A percentile compares a stretch with the other conserved stretches of the same genome.
phyloP scores from a whole-genome alignment of 805 yeast genomes.

The Kodamaea fukazawae region DNA sequence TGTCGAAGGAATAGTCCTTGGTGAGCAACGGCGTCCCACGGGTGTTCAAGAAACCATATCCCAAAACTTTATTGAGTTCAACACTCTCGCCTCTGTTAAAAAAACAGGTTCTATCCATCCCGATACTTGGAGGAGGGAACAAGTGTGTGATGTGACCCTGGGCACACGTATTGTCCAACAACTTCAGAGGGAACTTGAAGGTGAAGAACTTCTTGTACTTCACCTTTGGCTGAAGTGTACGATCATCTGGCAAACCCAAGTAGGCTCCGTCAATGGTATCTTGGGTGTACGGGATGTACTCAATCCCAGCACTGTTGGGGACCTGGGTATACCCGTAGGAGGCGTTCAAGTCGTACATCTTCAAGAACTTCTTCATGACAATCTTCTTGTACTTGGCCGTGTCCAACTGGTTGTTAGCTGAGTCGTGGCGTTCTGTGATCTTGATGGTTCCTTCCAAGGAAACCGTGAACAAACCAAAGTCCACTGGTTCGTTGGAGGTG shows the following conservation, averaged over 20 bases:
- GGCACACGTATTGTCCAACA: slow-evolving; percentile 52
- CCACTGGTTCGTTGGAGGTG: slow-evolving; percentile 41
- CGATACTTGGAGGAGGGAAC: slow-evolving; percentile 44
- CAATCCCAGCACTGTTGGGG: slow-evolving; percentile 51
- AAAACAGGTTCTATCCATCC: slow-evolving; percentile 39
- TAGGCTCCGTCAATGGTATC: slow-evolving; percentile 47
- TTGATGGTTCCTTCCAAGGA: slow-evolving; percentile 35
- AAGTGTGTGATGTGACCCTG: slow-evolving; percentile 39
- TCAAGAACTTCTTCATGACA: slow-evolving; percentile 48
- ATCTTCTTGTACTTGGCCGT: slow-evolving; percentile 25
- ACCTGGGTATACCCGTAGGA: slow-evolving; percentile 49
- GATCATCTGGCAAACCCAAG: slow-evolving; percentile 48
- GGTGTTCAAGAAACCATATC: slow-evolving; percentile 52
- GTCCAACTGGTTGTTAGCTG: slow-evolving; percentile 11
- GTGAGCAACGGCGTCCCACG: slow-evolving; percentile 54
- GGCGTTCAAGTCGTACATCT: slow-evolving; percentile 62
- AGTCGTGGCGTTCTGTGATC: slow-evolving; percentile 22
- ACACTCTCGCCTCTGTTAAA: slow-evolving; percentile 32
- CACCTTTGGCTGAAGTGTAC: slow-evolving; percentile 47
- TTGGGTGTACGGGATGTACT: slow-evolving; percentile 40
- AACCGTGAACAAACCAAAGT: slow-evolving; percentile 41
- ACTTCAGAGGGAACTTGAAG: slow-evolving; percentile 54
- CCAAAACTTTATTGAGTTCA: slow-evolving; percentile 40
- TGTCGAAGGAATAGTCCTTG: slow-evolving; percentile 44
- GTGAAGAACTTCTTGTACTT: slow-evolving; percentile 58